Conservation (phyloP, 1,284 basidiomycete genomes). For the Ganoderma meredithae region DNA sequence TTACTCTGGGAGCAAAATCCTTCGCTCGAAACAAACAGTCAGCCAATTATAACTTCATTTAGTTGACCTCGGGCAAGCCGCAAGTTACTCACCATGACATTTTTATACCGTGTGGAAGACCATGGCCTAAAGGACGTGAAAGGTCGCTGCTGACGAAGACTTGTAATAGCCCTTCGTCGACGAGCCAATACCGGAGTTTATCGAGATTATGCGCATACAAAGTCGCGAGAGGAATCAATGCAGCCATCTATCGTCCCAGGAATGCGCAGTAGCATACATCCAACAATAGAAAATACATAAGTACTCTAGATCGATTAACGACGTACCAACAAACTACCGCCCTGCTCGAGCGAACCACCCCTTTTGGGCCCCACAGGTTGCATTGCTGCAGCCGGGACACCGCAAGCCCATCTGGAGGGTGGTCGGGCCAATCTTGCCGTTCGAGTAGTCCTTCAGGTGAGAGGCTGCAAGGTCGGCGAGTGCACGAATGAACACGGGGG, state of each 20-base stretch:
- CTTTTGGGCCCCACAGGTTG: conserved; percentile 88
- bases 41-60: not conserved
- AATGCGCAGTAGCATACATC: conserved; percentile 14
- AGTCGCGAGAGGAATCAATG: not conserved
- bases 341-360: conserved; percentile 81
- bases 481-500: conserved; percentile 97
- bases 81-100: not conserved
- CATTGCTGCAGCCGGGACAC: conserved; percentile 94
- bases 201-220: not conserved
- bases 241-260: not conserved
- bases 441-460: conserved; percentile 75
- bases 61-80: not conserved
- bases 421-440: conserved; percentile 64
- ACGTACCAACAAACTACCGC: conserved; percentile 34
- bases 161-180: too few relatives aligned
- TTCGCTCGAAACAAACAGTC: not conserved
- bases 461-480: conserved; percentile 91
- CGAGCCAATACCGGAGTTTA: not conserved
- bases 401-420: conserved; percentile 87
- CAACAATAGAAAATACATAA: conserved; percentile 14
- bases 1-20: not conserved
- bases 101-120: not conserved
- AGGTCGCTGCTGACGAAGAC: not conserved
- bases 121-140: not conserved
- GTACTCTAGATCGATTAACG: not conserved